Base-by-base conservation (phyloP, 179 eudicot genomes). In the Carnegiea gigantea region DNA sequence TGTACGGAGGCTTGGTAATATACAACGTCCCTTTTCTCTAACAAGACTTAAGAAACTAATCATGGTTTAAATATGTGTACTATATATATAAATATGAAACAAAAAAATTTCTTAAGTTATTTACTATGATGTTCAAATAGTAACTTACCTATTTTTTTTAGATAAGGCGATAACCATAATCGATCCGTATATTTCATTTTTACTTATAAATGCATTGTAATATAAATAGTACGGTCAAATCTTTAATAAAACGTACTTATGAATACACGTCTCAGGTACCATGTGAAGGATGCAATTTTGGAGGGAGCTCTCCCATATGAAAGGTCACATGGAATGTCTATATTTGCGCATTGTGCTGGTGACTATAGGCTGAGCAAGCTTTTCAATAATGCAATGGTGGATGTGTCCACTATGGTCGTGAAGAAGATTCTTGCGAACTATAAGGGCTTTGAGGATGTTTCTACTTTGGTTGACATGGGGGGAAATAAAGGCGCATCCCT, bases 281-380 rank as follows among this genome's bases (percentile, higher is more conserved):
- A 87, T 77, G 44, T 87, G 10, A 87, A 87, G 59, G 88, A 87
- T 81, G 84, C 89, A 67, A 84, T 87, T 83, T 79, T 87, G 1
- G 89, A 87, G 26, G 89, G 89, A 21, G 87, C 86, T 7, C 81
- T 81, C n/a, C 89, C 89, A 54, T 87, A 85, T 24, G 70, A 87
- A 78, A 87, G 81, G 76, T 84, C 81, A 1, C 78, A 87, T 62
- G 89, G 89, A 2, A 83, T 85, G 86, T 73, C 57, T 11, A 79
- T 86, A 13, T 87, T 80, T 30, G 86, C 77, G 11, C 83, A 85
- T 83, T 83, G 83, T 78, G 87, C 84, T 53, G 83, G 80, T 4
- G 88, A 87, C 20, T 83, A 77, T 72, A 85, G 83, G 36, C 36
- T 33, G 36, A 33, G 36, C 86, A 87, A 85, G 72, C 79, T 87